Percentiles rank a stretch among this genome's conserved stretches.
Evolutionary conservation across 1,284 basidiomycete genomes (phyloP).

Genomic region (Boletus mariae): DNA sequence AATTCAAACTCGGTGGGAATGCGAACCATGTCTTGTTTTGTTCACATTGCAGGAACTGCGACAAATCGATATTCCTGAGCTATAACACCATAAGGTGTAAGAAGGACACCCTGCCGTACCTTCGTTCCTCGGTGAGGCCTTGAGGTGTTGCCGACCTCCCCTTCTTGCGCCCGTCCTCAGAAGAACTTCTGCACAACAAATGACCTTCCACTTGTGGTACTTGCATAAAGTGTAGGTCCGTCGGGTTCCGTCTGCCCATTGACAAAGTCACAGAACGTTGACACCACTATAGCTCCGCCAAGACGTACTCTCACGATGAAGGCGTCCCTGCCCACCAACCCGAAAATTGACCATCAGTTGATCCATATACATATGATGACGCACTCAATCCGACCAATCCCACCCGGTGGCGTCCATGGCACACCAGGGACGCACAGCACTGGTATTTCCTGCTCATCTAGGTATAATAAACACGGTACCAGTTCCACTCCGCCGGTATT

Average conservation of each 20-base stretch:
- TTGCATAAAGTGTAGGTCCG: background rate
- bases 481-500: slow-evolving; percentile 5
- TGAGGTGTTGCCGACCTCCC: background rate
- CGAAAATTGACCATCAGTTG: background rate
- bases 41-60: background rate
- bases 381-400: background rate
- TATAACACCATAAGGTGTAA: background rate
- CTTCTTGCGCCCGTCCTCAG: background rate
- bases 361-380: background rate
- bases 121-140: background rate
- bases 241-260: slow-evolving; percentile 2
- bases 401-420: background rate
- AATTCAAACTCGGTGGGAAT: background rate
- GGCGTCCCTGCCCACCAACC: background rate
- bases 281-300: background rate
- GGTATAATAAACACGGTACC: background rate
- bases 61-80: background rate
- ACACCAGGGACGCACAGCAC: slow-evolving; percentile 1
- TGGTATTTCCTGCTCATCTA: background rate
- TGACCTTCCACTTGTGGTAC: background rate
- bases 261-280: slow-evolving; percentile 4
- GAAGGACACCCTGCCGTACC: background rate
- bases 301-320: background rate
- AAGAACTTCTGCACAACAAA: background rate
- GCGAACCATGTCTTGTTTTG: no score